Percentiles rank a stretch among this genome's conserved stretches.
These are phyloP conservation scores for Lentinula guzmanii DNA, from an alignment of 768 basidiomycete genomes.

Conservation along the genomic window DNA sequence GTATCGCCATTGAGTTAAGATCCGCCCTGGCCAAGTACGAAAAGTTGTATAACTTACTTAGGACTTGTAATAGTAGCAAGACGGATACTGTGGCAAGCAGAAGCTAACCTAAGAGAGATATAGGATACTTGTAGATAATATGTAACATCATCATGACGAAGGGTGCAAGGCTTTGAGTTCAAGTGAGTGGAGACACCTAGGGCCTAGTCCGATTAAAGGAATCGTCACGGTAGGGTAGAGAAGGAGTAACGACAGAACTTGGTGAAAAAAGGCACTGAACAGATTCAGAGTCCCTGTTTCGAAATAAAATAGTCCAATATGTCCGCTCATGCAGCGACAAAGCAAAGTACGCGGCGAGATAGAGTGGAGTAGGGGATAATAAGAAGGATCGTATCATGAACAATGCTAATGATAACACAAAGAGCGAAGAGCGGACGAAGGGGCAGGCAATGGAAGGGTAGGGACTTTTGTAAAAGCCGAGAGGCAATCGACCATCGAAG, in stretches of 20 bases:
- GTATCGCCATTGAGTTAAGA: not conserved
- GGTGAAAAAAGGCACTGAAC: not conserved
- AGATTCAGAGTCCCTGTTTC: not conserved
- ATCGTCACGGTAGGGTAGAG: not conserved
- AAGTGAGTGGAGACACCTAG: not conserved
- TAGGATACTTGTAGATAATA: constrained; percentile 5
- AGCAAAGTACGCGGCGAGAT: not conserved
- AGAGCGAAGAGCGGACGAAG: not conserved
- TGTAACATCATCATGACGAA: not conserved
- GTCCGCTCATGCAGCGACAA: not conserved
- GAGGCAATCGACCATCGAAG: not conserved
- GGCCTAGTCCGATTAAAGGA: not conserved
- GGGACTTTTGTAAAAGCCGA: not conserved
- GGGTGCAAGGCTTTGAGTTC: not conserved
- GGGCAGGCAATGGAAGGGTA: not conserved
- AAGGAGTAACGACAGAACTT: constrained; percentile 1
- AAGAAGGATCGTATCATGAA: not conserved
- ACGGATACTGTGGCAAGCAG: not conserved
- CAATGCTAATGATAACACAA: not conserved
- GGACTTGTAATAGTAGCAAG: not conserved
- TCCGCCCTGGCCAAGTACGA: too few relatives aligned
- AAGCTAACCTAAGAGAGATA: constrained; percentile 2
- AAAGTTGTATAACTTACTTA: too few relatives aligned
- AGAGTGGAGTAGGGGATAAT: not conserved
- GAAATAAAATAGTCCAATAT: not conserved